Evolutionary conservation across 2,329 filamentous ascomycete species (phyloP).

Genomic region (Tolypocladium inflatum): DNA sequence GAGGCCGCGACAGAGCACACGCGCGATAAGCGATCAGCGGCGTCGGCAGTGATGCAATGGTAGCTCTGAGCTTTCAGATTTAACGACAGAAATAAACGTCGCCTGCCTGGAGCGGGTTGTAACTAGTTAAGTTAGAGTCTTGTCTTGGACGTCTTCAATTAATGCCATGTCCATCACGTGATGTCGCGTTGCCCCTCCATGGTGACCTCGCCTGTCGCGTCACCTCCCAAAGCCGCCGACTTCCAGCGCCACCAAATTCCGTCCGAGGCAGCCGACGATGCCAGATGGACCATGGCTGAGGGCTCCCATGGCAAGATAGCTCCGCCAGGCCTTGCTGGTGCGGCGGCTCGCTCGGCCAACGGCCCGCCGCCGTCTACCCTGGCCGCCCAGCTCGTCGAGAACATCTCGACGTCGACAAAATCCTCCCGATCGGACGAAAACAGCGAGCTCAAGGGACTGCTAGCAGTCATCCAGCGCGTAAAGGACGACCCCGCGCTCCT

Average conservation of each 20-base stretch:
- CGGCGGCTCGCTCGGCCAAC: conserved; percentile 9
- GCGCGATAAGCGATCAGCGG: not conserved
- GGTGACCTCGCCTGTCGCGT: conserved; percentile 6
- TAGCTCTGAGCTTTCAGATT: not conserved
- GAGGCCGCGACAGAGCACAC: not conserved
- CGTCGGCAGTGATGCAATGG: not conserved
- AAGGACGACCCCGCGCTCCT: conserved; percentile 44
- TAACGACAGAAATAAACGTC: not conserved
- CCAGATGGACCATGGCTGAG: conserved; percentile 17
- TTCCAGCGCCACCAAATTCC: not conserved
- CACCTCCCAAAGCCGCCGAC: not conserved
- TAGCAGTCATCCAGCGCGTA: conserved; percentile 43
- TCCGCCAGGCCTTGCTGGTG: conserved; percentile 6
- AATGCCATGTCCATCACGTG: conserved; percentile 7
- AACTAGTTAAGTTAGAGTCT: no score
- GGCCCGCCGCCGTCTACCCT: conserved; percentile 65
- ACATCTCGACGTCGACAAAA: conserved; percentile 57
- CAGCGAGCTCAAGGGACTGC: conserved; percentile 65
- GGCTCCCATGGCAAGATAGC: conserved; percentile 10
- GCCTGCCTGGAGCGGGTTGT: not conserved
- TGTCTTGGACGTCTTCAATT: not conserved
- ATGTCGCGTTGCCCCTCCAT: conserved; percentile 9
- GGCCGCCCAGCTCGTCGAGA: conserved; percentile 78
- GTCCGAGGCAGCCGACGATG: conserved; percentile 12
- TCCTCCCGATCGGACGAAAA: conserved; percentile 56